Evolutionary conservation across 352 stramenopile species (phyloP).

Genomic region (Pythium phragmiticola): DNA sequence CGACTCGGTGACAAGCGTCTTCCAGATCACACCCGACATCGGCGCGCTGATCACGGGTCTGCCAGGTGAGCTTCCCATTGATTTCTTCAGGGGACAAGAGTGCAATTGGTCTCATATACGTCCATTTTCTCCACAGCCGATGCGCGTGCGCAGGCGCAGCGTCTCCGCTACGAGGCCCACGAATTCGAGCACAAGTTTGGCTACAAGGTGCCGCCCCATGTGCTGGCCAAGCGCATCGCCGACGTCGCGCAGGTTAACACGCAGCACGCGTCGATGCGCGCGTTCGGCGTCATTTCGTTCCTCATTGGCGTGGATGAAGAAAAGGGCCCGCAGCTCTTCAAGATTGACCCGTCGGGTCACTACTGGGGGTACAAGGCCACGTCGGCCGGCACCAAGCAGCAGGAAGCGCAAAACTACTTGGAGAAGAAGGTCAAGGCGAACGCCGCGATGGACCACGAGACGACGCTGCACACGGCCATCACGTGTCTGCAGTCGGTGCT

Average conservation of each 20-base stretch:
- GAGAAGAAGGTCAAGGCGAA: slow-evolving; percentile 97
- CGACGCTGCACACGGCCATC: slow-evolving; percentile 95
- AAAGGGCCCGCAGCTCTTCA: slow-evolving; percentile 96
- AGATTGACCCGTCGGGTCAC: slow-evolving; percentile 98
- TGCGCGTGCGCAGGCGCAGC: slow-evolving; percentile 91
- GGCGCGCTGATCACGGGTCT: slow-evolving; percentile 95
- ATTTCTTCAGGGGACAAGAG: neutral
- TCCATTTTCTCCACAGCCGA: slow-evolving; percentile 54
- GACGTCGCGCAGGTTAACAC: slow-evolving; percentile 97
- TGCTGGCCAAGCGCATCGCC: slow-evolving; percentile 96
- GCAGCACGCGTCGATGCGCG: slow-evolving; percentile 93
- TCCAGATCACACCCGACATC: slow-evolving; percentile 95
- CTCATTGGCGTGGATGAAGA: slow-evolving; percentile 98
- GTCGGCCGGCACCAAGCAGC: slow-evolving; percentile 94
- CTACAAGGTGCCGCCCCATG: slow-evolving; percentile 94
- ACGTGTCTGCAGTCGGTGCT: slow-evolving; percentile 97
- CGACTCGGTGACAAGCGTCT: slow-evolving; percentile 95
- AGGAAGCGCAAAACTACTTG: slow-evolving; percentile 99
- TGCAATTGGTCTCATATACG: neutral
- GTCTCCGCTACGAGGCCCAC: slow-evolving; percentile 95
- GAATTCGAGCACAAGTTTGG: slow-evolving; percentile 98
- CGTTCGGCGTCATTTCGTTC: slow-evolving; percentile 94
- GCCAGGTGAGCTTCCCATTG: slow-evolving; percentile 36
- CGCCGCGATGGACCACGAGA: slow-evolving; percentile 88
- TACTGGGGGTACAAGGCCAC: slow-evolving; percentile 95